These are phyloP conservation scores for Mycena kentingensis DNA, from an alignment of 768 basidiomycete genomes.

Conservation along the genomic window DNA sequence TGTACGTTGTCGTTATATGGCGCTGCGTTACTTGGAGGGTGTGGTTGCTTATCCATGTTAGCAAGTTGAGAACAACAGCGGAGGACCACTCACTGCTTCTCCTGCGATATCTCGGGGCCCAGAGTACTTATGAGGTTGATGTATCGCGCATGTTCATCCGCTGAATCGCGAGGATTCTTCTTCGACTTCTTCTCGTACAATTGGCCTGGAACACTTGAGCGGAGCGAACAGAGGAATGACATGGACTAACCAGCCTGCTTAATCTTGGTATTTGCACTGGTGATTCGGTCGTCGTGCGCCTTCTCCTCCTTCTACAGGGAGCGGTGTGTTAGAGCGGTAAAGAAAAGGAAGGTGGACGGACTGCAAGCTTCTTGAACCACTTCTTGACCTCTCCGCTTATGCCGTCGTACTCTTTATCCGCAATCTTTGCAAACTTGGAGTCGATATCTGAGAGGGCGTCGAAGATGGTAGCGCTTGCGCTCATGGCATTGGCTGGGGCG, in stretches of 20 bases:
- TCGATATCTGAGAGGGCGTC: slow-evolving; percentile 73
- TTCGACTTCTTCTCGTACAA: slow-evolving; percentile 79
- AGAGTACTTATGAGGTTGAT: slow-evolving; percentile 70
- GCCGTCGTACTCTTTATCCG: slow-evolving; percentile 70
- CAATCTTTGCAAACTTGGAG: slow-evolving; percentile 70
- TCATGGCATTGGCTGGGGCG: slow-evolving; percentile 65
- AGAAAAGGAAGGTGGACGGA: slow-evolving; percentile 36
- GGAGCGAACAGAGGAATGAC: neutral
- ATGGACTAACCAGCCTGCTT: slow-evolving; percentile 66
- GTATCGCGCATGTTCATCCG: slow-evolving; percentile 77
- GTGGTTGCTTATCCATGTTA: slow-evolving; percentile 59
- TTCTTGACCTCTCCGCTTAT: slow-evolving; percentile 74
- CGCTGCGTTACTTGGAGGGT: slow-evolving; percentile 60
- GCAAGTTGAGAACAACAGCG: neutral
- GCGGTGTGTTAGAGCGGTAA: neutral
- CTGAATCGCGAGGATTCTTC: slow-evolving; percentile 64
- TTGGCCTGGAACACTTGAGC: slow-evolving; percentile 49
- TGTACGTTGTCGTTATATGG: slow-evolving; percentile 58
- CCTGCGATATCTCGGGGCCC: slow-evolving; percentile 78
- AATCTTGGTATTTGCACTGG: slow-evolving; percentile 66
- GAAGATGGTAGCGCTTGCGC: slow-evolving; percentile 63
- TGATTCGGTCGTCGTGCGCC: slow-evolving; percentile 70
- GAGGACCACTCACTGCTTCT: slow-evolving; percentile 65
- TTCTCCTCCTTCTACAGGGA: slow-evolving; percentile 75
- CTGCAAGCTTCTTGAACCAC: slow-evolving; percentile 84